phyloP scores from a whole-genome alignment of 2,329 filamentous ascomycete species.

The Xylaria sp. region DNA sequence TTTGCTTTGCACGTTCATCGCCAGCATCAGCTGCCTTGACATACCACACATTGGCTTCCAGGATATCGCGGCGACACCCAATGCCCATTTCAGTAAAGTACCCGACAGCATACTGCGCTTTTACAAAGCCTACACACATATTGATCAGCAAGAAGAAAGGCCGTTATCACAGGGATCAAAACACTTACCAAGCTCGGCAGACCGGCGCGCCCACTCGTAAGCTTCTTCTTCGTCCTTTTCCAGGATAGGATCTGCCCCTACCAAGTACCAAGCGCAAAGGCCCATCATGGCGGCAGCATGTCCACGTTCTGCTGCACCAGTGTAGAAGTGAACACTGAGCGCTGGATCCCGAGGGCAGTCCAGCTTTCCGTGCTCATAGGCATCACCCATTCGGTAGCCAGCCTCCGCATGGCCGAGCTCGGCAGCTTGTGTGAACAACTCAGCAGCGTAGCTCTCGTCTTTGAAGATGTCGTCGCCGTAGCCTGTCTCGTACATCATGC shows the following conservation, averaged over 20 bases:
- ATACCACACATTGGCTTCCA: constrained; percentile 98
- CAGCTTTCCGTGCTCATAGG: constrained; percentile 91
- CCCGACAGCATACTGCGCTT: constrained; percentile 92
- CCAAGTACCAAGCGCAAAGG: constrained; percentile 97
- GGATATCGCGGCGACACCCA: constrained; percentile 89
- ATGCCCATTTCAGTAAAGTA: constrained; percentile 99
- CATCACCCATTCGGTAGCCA: constrained; percentile 89
- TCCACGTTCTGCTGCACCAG: constrained; percentile 84
- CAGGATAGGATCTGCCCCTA: constrained; percentile 89
- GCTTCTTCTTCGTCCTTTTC: constrained; percentile 97
- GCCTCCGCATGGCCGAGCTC: constrained; percentile 91
- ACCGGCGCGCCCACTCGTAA: constrained; percentile 92
- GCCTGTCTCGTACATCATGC: constrained; percentile 87
- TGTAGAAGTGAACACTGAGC: constrained; percentile 97
- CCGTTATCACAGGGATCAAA: constrained; percentile 1
- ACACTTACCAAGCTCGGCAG: constrained; percentile 82
- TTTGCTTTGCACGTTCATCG: constrained; percentile 87
- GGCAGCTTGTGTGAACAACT: constrained; percentile 92
- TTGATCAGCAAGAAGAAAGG: constrained; percentile 34
- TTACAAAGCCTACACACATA: constrained; percentile 65
- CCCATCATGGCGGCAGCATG: constrained; percentile 96
- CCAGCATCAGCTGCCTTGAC: constrained; percentile 93
- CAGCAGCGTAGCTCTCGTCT: constrained; percentile 89
- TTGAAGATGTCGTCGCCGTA: constrained; percentile 94
- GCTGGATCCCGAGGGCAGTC: constrained; percentile 90